Evolutionary conservation across 495 filamentous ascomycete species (phyloP).

Genomic region (Friedmanniomyces simplex): DNA sequence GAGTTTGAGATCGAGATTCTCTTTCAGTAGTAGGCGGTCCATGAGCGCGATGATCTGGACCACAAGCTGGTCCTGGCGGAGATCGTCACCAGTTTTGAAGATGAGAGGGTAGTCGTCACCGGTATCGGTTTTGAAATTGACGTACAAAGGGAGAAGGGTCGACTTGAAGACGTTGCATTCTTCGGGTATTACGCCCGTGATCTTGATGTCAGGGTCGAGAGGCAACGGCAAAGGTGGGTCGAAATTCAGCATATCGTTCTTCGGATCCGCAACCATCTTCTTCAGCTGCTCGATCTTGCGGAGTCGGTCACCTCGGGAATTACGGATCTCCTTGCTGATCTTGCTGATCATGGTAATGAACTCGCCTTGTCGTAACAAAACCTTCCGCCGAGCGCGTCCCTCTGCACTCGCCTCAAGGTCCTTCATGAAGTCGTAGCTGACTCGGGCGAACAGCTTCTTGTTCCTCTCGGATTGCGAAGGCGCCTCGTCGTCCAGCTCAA

Average conservation of each 20-base stretch:
- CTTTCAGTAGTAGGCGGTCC: slow-evolving; percentile 90
- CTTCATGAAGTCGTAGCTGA: slow-evolving; percentile 91
- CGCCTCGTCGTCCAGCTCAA: slow-evolving; percentile 81
- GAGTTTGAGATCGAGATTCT: slow-evolving; percentile 92
- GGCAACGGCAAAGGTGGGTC: slow-evolving; percentile 84
- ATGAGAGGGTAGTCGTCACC: slow-evolving; percentile 77
- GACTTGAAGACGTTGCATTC: slow-evolving; percentile 93
- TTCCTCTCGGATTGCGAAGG: slow-evolving; percentile 53
- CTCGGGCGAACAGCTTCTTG: slow-evolving; percentile 75
- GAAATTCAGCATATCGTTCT: slow-evolving; percentile 72
- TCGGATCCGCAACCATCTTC: slow-evolving; percentile 71
- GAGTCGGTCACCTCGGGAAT: slow-evolving; percentile 62
- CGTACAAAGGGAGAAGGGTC: slow-evolving; percentile 74
- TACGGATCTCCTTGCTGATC: slow-evolving; percentile 81
- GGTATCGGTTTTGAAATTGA: slow-evolving; percentile 76
- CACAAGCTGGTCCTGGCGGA: slow-evolving; percentile 94
- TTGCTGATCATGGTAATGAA: slow-evolving; percentile 77
- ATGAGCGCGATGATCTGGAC: slow-evolving; percentile 98
- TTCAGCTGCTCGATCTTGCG: slow-evolving; percentile 76
- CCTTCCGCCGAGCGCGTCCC: slow-evolving; percentile 61
- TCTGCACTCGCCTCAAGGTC: slow-evolving; percentile 55
- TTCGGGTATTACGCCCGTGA: slow-evolving; percentile 71
- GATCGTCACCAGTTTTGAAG: slow-evolving; percentile 95
- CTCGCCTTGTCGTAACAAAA: slow-evolving; percentile 77
- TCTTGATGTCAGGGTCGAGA: slow-evolving; percentile 69